These are phyloP conservation scores for Leptographium galeiforme DNA, from an alignment of 2,329 filamentous ascomycete species.

Conservation along the genomic window DNA sequence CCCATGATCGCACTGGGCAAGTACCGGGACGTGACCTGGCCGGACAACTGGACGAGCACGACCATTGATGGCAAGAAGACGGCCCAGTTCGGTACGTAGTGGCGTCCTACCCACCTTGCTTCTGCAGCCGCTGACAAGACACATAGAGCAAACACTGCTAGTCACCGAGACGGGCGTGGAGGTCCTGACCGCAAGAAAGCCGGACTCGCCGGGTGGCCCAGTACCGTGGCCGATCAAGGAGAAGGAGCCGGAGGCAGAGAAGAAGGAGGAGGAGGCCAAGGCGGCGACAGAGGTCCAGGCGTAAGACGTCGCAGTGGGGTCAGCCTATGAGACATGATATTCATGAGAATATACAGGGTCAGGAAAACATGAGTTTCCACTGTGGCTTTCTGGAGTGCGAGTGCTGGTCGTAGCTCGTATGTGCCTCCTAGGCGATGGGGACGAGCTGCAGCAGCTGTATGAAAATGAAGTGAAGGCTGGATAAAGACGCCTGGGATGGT, in stretches of 20 bases:
- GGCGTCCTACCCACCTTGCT: not conserved
- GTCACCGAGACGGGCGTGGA: slow-evolving; percentile 79
- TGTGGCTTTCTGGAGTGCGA: no score
- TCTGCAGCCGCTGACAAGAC: not conserved
- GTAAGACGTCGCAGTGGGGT: not conserved
- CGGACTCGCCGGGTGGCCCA: slow-evolving; percentile 64
- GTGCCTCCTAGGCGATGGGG: no score
- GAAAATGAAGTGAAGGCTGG: no score
- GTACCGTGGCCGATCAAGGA: slow-evolving; percentile 37
- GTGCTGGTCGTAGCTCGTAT: no score
- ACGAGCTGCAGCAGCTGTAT: no score
- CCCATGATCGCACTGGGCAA: slow-evolving; percentile 94
- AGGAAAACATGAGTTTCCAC: not conserved
- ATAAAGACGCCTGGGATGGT: no score
- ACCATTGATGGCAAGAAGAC: slow-evolving; percentile 81
- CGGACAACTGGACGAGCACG: slow-evolving; percentile 95
- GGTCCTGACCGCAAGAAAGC: slow-evolving; percentile 60
- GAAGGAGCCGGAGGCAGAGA: not conserved
- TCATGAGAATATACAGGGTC: not conserved
- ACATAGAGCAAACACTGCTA: slow-evolving; percentile 62
- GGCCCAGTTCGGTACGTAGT: slow-evolving; percentile 73
- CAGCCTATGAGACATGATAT: not conserved
- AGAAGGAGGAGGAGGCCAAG: not conserved
- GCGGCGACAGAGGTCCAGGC: not conserved
- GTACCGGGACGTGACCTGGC: slow-evolving; percentile 90